A percentile compares a stretch with the other conserved stretches of the same genome.
phyloP scores from a whole-genome alignment of 805 yeast genomes.

The Wickerhamiella shivajii region DNA sequence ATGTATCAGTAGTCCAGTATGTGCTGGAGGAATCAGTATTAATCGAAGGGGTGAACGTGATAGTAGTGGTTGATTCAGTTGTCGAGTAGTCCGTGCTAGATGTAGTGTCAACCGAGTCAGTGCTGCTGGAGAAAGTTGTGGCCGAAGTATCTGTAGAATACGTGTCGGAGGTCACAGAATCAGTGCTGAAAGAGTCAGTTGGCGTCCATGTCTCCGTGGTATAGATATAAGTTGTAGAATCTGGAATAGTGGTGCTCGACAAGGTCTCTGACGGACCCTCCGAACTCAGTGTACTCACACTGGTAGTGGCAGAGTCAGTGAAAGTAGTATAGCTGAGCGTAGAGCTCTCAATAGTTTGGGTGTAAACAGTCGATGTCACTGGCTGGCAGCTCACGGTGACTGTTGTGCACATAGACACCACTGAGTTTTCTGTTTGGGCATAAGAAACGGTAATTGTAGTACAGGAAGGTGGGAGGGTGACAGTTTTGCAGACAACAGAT shows the following conservation, averaged over 20 bases:
- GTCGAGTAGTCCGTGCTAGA: conserved; percentile 1
- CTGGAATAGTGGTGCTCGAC: too few species aligned
- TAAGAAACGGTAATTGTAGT: conserved; percentile 4
- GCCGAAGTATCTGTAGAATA: conserved; percentile 2
- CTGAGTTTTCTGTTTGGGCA: too few species aligned
- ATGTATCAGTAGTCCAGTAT: not conserved
- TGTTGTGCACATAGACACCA: conserved; percentile 3
- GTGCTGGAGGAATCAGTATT: conserved; percentile 4
- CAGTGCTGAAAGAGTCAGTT: not conserved
- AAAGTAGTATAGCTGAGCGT: conserved; percentile 6
- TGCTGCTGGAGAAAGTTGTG: conserved; percentile 3
- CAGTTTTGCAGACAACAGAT: conserved; percentile 3
- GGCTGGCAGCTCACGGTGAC: conserved; percentile 4
- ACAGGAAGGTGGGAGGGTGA: conserved; percentile 5
- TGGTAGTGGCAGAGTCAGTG: too few species aligned
- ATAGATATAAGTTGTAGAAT: not conserved
- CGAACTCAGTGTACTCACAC: too few species aligned
- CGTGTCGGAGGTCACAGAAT: conserved; percentile 4
- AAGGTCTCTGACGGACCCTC: too few species aligned
- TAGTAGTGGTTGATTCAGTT: conserved; percentile 1
- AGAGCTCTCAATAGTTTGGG: conserved; percentile 1
- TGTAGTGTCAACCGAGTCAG: not conserved
- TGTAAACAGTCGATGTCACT: conserved; percentile 2
- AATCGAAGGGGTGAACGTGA: too few species aligned
- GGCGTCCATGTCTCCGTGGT: not conserved